These are phyloP conservation scores for Echites panduratus DNA, from an alignment of 257 asterid genomes.

Conservation along the genomic window DNA sequence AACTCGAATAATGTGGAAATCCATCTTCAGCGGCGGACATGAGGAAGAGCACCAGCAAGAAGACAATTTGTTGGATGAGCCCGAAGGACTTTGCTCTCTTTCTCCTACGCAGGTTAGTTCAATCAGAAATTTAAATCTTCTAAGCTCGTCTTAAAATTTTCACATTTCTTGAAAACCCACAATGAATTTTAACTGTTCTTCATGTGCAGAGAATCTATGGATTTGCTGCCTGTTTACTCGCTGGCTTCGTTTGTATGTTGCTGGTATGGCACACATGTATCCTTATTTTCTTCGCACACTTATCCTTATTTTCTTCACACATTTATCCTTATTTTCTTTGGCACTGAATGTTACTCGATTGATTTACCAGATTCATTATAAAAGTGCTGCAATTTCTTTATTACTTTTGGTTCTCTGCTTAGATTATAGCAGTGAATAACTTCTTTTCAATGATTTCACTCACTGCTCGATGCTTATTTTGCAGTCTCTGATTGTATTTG, in stretches of 20 bases:
- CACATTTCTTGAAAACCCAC: conserved; percentile 14
- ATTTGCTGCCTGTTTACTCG: conserved; percentile 71
- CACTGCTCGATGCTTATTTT: conserved; percentile 15
- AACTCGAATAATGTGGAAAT: conserved; percentile 53
- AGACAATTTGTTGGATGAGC: conserved; percentile 56
- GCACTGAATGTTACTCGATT: not conserved
- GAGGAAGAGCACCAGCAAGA: conserved; percentile 66
- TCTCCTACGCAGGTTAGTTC: conserved; percentile 63
- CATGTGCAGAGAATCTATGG: conserved; percentile 72
- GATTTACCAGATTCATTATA: not conserved
- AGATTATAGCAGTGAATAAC: not conserved
- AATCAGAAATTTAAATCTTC: not conserved
- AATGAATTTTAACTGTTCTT: conserved; percentile 5
- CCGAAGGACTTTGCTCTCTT: conserved; percentile 68
- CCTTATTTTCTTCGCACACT: too few species aligned
- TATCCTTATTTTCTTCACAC: too few species aligned
- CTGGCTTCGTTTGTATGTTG: conserved; percentile 68
- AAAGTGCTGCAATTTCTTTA: not conserved
- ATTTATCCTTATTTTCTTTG: not conserved
- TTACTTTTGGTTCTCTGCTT: not conserved
- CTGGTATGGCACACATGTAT: too few species aligned
- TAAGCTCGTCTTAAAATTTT: conserved; percentile 1
- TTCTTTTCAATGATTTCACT: not conserved
- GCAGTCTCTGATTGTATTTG: conserved; percentile 85
- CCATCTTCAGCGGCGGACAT: conserved; percentile 34